phyloP scores from a whole-genome alignment of 164 flowering plant species.

The Tetrastigma voinierianum region DNA sequence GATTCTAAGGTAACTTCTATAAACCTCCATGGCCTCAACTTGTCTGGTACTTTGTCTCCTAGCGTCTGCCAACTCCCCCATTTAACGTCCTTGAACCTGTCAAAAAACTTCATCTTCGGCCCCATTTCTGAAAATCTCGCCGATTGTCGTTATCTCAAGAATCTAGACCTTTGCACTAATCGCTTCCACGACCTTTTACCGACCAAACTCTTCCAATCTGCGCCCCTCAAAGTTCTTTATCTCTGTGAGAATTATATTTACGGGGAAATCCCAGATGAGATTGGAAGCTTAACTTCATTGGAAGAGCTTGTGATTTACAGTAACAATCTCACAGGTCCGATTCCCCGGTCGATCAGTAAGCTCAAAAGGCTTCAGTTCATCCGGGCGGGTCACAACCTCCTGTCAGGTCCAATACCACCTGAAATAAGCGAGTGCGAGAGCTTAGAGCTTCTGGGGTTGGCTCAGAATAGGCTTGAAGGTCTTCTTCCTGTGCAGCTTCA shows the following conservation, averaged over 20 bases:
- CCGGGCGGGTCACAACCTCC: conserved; percentile 46
- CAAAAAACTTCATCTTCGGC: conserved; percentile 52
- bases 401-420: conserved; percentile 51
- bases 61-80: conserved; percentile 34
- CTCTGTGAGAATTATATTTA: conserved; percentile 49
- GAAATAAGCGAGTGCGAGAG: conserved; percentile 48
- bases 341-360: conserved; percentile 36
- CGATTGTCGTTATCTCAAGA: conserved; percentile 31
- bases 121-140: conserved; percentile 38
- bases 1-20: conserved; percentile 35
- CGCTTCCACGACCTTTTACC: conserved; percentile 47
- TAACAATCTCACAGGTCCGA: conserved; percentile 50
- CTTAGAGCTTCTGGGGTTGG: conserved; percentile 46
- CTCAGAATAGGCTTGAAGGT: conserved; percentile 49
- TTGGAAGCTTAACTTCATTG: conserved; percentile 37
- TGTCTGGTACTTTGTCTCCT: conserved; percentile 52
- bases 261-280: conserved; percentile 40
- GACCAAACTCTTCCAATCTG: conserved; percentile 23
- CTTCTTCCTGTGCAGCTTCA: conserved; percentile 44
- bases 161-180: conserved; percentile 54
- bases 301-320: conserved; percentile 52
- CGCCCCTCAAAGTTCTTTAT: conserved; percentile 35
- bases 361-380: conserved; percentile 44
- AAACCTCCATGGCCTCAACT: conserved; percentile 30
- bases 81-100: conserved; percentile 36